Base-by-base conservation (phyloP, 768 basidiomycete genomes). In the Suillus ampliporus region DNA sequence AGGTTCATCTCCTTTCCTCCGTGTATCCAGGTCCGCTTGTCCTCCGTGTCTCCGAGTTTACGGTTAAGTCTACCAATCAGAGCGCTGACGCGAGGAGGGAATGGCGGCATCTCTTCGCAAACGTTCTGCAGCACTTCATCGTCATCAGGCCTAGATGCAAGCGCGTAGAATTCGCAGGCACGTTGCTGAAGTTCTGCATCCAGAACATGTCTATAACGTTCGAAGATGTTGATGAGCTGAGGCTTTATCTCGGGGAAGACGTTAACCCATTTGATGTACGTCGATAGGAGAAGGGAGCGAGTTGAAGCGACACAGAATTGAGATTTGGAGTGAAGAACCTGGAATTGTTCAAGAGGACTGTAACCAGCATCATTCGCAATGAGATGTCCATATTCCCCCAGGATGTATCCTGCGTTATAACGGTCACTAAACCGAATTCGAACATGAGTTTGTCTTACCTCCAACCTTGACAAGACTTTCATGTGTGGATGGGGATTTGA, bases 221-320 rank as follows among this genome's bases (percentile, higher is more conserved):
- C 95, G 69, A 99, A 97, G 69, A 99, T 94, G 74, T 90, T 92
- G 73, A 98, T 70, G 34, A 99, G 86, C 67, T 98, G 95, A 8
- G 89, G 85, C 69, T 96, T 97, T 78, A 99, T 97, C 76, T 99
- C 97, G 21, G 97, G 97, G 77, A 99, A 99, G 61, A 99, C 93
- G 74, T 99, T 99, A 66, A 97, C 95, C 97, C 97, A 99, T 85
- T 99, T 99, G 80, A 98, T 90, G 74, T 99, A 99, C 1, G 97
- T 98, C 13, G 97, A 97, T 40, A 99, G 82, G 31, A 99, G 86
- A 35, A 99, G 83, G 0, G 96, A 91, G 38, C 97, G 88, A 9
- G 97, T 99, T 35, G 95, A 80, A 5, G 96, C 95, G 41, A 92
- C 85, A 72, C 96, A 97, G 72, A 94, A 92, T 74, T 97, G 95